phyloP scores from a whole-genome alignment of 192 early-diverging fungal species.

The Coemansia reversa region DNA sequence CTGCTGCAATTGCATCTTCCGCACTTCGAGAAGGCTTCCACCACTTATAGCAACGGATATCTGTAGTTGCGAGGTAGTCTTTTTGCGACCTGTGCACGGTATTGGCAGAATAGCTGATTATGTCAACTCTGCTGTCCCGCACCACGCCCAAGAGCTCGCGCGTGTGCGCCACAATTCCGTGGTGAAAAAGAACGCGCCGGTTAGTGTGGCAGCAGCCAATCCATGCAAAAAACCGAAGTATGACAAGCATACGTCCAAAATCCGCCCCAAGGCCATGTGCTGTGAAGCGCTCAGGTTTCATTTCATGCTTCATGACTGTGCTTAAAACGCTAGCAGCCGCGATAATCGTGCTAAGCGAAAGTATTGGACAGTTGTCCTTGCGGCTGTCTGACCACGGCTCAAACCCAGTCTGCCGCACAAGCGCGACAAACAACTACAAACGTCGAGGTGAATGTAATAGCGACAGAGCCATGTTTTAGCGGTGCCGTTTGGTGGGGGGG shows the following conservation, averaged over 20 bases:
- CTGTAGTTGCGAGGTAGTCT: constrained; percentile 1
- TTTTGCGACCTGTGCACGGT: neutral
- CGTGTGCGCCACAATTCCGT: constrained; percentile 5
- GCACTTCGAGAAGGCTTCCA: neutral
- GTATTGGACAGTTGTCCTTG: neutral
- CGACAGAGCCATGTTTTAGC: neutral
- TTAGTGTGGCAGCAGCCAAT: constrained; percentile 13
- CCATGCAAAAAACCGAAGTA: constrained; percentile 29
- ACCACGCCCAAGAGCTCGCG: constrained; percentile 14
- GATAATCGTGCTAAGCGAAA: constrained; percentile 1
- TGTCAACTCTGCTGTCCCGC: constrained; percentile 11
- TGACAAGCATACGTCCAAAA: constrained; percentile 12
- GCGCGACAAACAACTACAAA: constrained; percentile 14
- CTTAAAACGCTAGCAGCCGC: constrained; percentile 3
- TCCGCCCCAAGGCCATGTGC: neutral
- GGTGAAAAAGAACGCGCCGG: constrained; percentile 31
- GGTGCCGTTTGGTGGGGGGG: neutral
- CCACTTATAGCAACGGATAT: constrained; percentile 33
- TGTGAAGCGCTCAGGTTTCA: neutral
- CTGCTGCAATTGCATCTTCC: neutral
- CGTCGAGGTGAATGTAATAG: neutral
- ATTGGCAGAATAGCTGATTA: constrained; percentile 9
- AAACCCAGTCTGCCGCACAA: constrained; percentile 6
- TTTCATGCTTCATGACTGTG: neutral
- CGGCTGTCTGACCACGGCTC: constrained; percentile 3